A percentile compares a stretch with the other conserved stretches of the same genome.
These are phyloP conservation scores for Rhizopogon roseolus DNA, from an alignment of 768 basidiomycete genomes.

Conservation along the genomic window DNA sequence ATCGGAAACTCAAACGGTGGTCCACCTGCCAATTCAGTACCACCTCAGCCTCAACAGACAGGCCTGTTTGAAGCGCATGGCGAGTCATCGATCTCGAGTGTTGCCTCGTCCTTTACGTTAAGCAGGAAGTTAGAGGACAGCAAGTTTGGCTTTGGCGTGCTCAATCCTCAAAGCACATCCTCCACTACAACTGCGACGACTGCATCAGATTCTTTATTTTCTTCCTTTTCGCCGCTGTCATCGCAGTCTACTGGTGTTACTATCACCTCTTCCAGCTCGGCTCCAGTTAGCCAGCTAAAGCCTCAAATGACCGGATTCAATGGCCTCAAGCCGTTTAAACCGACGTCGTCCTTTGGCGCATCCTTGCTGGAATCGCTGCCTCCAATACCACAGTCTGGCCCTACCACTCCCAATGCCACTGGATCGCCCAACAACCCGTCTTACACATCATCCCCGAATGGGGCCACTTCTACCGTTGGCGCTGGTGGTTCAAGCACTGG, in stretches of 20 bases:
- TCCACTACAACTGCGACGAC: conserved; percentile 37
- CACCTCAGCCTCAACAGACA: conserved; percentile 23
- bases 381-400: conserved; percentile 57
- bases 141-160: conserved; percentile 9
- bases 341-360: conserved; percentile 75
- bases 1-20: conserved; percentile 19
- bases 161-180: conserved; percentile 29
- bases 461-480: conserved; percentile 7
- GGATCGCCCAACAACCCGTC: conserved; percentile 8
- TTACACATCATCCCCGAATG: conserved; percentile 19
- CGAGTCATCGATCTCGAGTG: conserved; percentile 54
- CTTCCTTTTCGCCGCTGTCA: conserved; percentile 34
- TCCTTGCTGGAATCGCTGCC: conserved; percentile 71
- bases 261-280: conserved; percentile 24
- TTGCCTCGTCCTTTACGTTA: conserved; percentile 72
- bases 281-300: conserved; percentile 23
- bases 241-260: conserved; percentile 49
- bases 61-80: conserved; percentile 23
- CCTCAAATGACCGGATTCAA: conserved; percentile 47
- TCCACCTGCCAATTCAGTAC: conserved; percentile 16
- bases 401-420: conserved; percentile 39
- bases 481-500: conserved; percentile 5
- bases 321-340: conserved; percentile 79
- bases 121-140: conserved; percentile 27
- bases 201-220: conserved; percentile 44